Percentiles rank a stretch among this genome's conserved stretches.
These are phyloP conservation scores for Plasmopara halstedii DNA, from an alignment of 352 stramenopile species.

Conservation along the genomic window DNA sequence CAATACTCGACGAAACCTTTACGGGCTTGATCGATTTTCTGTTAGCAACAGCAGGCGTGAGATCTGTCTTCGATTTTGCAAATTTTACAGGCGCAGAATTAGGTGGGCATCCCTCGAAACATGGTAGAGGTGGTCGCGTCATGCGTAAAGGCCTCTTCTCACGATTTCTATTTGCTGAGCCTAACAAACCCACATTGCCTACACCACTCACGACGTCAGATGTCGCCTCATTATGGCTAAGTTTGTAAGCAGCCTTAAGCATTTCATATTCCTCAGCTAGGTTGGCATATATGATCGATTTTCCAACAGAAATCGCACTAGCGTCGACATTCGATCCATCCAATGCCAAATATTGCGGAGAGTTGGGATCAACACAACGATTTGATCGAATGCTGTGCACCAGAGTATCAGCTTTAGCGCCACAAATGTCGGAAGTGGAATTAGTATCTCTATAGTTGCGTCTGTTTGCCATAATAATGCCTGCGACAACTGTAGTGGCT, in stretches of 20 bases:
- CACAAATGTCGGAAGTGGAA: constrained; percentile 49
- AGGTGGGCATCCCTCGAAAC: constrained; percentile 6
- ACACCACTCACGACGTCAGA: constrained; percentile 45
- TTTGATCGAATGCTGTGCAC: constrained; percentile 62
- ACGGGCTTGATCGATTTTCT: constrained; percentile 2
- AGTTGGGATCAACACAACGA: constrained; percentile 58
- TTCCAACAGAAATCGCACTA: constrained; percentile 56
- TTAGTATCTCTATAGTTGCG: constrained; percentile 55
- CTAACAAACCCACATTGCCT: constrained; percentile 46
- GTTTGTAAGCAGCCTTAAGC: constrained; percentile 15
- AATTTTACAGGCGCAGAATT: constrained; percentile 8
- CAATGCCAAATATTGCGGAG: constrained; percentile 48
- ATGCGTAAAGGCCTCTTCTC: constrained; percentile 20
- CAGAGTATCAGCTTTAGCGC: constrained; percentile 54
- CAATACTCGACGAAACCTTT: constrained; percentile 4
- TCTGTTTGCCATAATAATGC: constrained; percentile 51
- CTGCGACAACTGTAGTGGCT: constrained; percentile 42
- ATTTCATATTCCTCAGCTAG: constrained; percentile 42
- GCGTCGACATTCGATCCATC: constrained; percentile 53
- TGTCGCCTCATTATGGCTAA: constrained; percentile 6
- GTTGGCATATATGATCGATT: constrained; percentile 60
- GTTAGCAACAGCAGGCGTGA: constrained; percentile 12
- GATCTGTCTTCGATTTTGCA: constrained; percentile 20
- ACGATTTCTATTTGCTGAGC: constrained; percentile 7
- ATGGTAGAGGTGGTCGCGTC: constrained; percentile 4